Conservation (phyloP, 768 basidiomycete genomes). For the Lactarius hatsudake region DNA sequence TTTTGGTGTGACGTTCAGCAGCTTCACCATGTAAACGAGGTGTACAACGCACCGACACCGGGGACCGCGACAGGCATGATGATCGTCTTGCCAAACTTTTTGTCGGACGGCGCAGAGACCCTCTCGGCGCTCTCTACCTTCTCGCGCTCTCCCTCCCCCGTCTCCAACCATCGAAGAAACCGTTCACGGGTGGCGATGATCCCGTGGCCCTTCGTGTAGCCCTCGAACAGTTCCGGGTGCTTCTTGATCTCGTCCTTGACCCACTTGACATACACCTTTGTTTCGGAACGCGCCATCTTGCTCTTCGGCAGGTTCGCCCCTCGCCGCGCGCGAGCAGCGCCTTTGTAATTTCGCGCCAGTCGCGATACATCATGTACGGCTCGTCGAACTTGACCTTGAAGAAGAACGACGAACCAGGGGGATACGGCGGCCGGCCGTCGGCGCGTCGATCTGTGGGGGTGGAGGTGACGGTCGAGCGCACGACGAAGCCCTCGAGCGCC, state of each 20-base stretch:
- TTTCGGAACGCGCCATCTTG: slow-evolving; percentile 76
- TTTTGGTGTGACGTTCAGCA: slow-evolving; percentile 32
- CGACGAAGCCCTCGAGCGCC: slow-evolving; percentile 91
- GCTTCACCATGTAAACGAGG: neutral
- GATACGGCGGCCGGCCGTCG: slow-evolving; percentile 58
- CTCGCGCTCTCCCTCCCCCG: slow-evolving; percentile 42
- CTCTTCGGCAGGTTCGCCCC: slow-evolving; percentile 50
- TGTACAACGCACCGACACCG: slow-evolving; percentile 71
- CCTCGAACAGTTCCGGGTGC: slow-evolving; percentile 57
- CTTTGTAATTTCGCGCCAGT: slow-evolving; percentile 95
- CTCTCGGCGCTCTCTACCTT: slow-evolving; percentile 34
- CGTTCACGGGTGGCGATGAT: slow-evolving; percentile 80
- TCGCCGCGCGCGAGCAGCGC: slow-evolving; percentile 47
- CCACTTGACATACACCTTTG: slow-evolving; percentile 78
- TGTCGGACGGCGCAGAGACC: slow-evolving; percentile 20
- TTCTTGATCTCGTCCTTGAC: slow-evolving; percentile 69
- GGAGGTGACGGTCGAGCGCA: slow-evolving; percentile 63
- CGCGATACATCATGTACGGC: slow-evolving; percentile 97
- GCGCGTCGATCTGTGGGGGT: slow-evolving; percentile 35
- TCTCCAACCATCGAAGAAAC: slow-evolving; percentile 68
- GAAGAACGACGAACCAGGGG: slow-evolving; percentile 84
- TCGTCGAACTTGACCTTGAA: slow-evolving; percentile 99
- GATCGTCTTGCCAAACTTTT: slow-evolving; percentile 65
- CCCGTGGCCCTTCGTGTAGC: slow-evolving; percentile 69
- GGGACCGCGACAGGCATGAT: slow-evolving; percentile 89